Conservation (phyloP, 2,329 filamentous ascomycete species). For the Reticulascus tulasneorum region DNA sequence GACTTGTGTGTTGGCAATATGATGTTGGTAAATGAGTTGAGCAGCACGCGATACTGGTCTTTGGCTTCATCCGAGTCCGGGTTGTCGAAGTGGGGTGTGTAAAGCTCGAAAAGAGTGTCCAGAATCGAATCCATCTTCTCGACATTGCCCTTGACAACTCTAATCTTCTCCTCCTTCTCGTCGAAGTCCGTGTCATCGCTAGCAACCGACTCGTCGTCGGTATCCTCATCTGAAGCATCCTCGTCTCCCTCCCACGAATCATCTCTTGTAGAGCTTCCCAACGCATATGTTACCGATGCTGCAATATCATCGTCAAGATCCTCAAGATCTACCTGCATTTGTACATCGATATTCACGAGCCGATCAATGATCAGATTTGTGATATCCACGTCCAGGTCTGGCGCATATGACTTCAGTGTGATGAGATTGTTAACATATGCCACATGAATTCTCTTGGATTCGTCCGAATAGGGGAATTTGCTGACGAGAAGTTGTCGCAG, state of each 20-base stretch:
- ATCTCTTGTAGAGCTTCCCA: constrained; percentile 34
- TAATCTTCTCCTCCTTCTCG: constrained; percentile 59
- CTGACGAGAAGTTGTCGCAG: constrained; percentile 62
- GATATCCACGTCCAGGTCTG: constrained; percentile 74
- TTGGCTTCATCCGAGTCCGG: constrained; percentile 66
- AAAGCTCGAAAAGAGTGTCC: constrained; percentile 81
- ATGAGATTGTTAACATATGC: constrained; percentile 87
- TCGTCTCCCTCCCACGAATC: constrained; percentile 47
- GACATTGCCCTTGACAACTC: constrained; percentile 74
- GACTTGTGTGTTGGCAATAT: constrained; percentile 90
- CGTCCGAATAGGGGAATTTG: constrained; percentile 73
- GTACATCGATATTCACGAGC: constrained; percentile 89
- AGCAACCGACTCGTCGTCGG: constrained; percentile 66
- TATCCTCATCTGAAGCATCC: constrained; percentile 55
- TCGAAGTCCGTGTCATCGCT: constrained; percentile 67
- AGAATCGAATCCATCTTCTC: constrained; percentile 89
- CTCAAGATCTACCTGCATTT: constrained; percentile 90
- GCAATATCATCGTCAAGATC: constrained; percentile 87
- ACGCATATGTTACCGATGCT: constrained; percentile 61
- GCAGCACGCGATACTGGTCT: constrained; percentile 70
- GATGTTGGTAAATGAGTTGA: constrained; percentile 81
- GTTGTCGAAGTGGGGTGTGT: constrained; percentile 66
- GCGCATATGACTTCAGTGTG: constrained; percentile 70
- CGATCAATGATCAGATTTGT: constrained; percentile 79
- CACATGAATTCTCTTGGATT: constrained; percentile 74